A percentile compares a stretch with the other conserved stretches of the same genome.
These are phyloP conservation scores for Desmodesmus armatus DNA, from an alignment of 139 green algal genomes.

Conservation along the genomic window DNA sequence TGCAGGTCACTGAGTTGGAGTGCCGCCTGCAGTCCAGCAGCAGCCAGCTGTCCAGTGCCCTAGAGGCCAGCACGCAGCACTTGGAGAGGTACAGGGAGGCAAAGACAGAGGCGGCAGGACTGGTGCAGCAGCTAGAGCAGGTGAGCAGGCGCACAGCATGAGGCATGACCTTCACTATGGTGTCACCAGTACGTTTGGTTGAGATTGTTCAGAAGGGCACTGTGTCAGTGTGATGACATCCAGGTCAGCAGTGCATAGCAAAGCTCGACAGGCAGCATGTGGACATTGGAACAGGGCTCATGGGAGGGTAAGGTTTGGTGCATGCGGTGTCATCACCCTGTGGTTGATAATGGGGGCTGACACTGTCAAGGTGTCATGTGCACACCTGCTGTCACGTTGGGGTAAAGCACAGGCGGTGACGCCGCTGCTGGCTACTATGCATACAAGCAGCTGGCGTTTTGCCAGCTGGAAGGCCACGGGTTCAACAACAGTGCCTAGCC, in stretches of 20 bases:
- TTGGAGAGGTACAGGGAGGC: neutral
- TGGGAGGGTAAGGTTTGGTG: neutral
- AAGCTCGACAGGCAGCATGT: neutral
- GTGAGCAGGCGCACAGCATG: neutral
- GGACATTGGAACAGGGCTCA: neutral
- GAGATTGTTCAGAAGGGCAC: too few species aligned
- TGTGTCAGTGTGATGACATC: too few species aligned
- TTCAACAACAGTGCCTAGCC: too few species aligned
- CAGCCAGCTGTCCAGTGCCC: neutral
- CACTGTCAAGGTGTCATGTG: too few species aligned
- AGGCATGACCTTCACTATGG: too few species aligned
- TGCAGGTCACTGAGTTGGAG: slow-evolving; percentile 24
- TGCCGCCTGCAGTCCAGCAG: neutral
- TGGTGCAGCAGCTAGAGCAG: slow-evolving; percentile 31
- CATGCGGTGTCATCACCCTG: too few species aligned
- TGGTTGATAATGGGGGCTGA: too few species aligned
- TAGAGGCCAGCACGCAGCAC: neutral
- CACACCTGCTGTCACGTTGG: too few species aligned
- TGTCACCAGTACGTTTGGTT: too few species aligned
- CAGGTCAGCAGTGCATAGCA: too few species aligned
- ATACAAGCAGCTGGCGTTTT: neutral
- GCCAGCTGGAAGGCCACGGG: neutral
- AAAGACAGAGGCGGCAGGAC: slow-evolving; percentile 1
- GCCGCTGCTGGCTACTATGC: too few species aligned
- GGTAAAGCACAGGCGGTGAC: too few species aligned